Conservation (phyloP, 495 filamentous ascomycete species). For the Lasiosphaeria miniovina region DNA sequence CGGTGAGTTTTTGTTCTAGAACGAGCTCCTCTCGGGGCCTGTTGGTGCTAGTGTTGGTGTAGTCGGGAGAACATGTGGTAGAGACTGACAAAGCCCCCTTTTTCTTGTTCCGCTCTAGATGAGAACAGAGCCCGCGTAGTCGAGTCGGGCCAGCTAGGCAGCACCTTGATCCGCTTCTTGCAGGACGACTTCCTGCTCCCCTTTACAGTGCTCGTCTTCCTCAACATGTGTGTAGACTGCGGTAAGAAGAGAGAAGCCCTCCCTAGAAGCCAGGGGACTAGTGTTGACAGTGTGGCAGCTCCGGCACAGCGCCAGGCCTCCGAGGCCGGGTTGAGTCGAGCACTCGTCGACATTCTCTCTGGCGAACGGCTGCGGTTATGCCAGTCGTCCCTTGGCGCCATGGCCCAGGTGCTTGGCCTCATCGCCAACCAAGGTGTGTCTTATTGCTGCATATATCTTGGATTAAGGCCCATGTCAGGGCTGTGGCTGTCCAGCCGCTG, state of each 20-base stretch:
- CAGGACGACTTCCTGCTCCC: slow-evolving; percentile 47
- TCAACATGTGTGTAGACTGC: slow-evolving; percentile 73
- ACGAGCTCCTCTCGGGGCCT: neutral
- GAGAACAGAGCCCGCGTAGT: slow-evolving; percentile 68
- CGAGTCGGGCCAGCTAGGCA: slow-evolving; percentile 52
- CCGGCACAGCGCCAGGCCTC: slow-evolving; percentile 53
- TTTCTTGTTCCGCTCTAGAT: slow-evolving; percentile 45
- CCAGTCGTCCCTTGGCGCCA: slow-evolving; percentile 33
- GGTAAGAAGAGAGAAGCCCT: slow-evolving; percentile 43
- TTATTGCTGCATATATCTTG: neutral
- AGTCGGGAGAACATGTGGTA: neutral
- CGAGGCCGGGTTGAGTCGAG: slow-evolving; percentile 38
- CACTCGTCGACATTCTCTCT: slow-evolving; percentile 38
- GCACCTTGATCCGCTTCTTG: slow-evolving; percentile 52
- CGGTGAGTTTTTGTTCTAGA: slow-evolving; percentile 42
- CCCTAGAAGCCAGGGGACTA: neutral
- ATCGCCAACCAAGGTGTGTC: slow-evolving; percentile 42
- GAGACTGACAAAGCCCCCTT: neutral
- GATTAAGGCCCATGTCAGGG: neutral
- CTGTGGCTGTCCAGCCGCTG: too few relatives aligned
- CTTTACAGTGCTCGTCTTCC: slow-evolving; percentile 65
- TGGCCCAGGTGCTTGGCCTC: slow-evolving; percentile 50
- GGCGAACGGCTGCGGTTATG: slow-evolving; percentile 30
- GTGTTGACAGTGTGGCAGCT: slow-evolving; percentile 36
- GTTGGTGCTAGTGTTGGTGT: neutral